phyloP scores from a whole-genome alignment of 805 yeast genomes.

The Jamesozyma lodderae region DNA sequence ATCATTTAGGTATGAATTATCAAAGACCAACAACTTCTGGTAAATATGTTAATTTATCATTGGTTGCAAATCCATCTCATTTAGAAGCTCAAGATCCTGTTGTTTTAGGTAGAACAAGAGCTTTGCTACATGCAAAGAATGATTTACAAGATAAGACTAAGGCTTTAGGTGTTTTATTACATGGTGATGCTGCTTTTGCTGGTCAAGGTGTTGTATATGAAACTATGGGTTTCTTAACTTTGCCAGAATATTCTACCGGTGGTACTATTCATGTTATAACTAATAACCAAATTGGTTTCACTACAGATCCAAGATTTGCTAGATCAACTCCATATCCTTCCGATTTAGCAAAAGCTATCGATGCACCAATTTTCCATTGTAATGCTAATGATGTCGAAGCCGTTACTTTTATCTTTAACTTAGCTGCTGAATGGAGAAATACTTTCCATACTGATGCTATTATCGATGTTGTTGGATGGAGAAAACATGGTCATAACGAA shows the following conservation, averaged over 20 bases:
- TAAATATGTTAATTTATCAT: conserved; percentile 85
- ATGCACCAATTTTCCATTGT: conserved; percentile 98
- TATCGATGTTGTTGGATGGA: conserved; percentile 94
- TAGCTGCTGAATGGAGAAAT: conserved; percentile 98
- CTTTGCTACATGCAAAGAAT: conserved; percentile 83
- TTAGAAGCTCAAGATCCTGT: conserved; percentile 99
- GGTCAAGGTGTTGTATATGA: conserved; percentile 99
- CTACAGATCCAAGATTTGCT: conserved; percentile 95
- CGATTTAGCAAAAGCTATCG: conserved; percentile 91
- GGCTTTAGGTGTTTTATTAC: conserved; percentile 87
- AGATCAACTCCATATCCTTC: conserved; percentile 98
- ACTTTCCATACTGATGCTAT: conserved; percentile 94
- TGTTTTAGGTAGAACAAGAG: conserved; percentile 95
- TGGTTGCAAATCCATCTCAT: conserved; percentile 98
- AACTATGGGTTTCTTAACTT: conserved; percentile 86
- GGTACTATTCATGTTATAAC: conserved; percentile 95
- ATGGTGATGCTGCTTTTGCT: conserved; percentile 98
- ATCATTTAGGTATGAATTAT: conserved; percentile 98
- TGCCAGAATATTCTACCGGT: conserved; percentile 96
- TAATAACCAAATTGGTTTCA: conserved; percentile 98
- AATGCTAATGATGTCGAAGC: conserved; percentile 98
- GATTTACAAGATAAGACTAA: conserved; percentile 76
- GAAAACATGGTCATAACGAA: conserved; percentile 98
- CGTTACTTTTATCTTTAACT: conserved; percentile 78
- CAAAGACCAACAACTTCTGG: conserved; percentile 98